Conservation (phyloP, 768 basidiomycete genomes). For the Tephrocybe sp. region DNA sequence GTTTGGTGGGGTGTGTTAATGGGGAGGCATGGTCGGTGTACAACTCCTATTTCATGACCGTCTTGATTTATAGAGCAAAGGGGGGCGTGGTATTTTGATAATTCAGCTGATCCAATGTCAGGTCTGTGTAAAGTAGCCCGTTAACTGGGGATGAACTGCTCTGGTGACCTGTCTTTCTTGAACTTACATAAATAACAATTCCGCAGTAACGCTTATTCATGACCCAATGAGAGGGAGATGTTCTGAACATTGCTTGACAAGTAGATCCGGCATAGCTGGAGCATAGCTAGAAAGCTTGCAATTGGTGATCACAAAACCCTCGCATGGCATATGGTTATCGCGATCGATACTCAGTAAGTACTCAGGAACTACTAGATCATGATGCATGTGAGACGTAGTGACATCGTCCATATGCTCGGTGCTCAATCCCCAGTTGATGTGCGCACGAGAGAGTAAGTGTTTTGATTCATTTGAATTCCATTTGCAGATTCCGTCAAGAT, state of each 20-base stretch:
- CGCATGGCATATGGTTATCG: too few relatives aligned
- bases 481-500: background rate
- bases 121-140: conserved; percentile 17
- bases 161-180: conserved; percentile 13
- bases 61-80: conserved; percentile 20
- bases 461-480: conserved; percentile 4
- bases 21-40: conserved; percentile 7
- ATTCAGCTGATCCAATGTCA: conserved; percentile 14
- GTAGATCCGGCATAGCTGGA: background rate
- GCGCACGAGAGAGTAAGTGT: background rate
- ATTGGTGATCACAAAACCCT: too few relatives aligned
- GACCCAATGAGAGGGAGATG: background rate
- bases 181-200: conserved; percentile 14
- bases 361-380: too few relatives aligned
- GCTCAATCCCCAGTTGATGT: conserved; percentile 2
- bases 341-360: too few relatives aligned
- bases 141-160: conserved; percentile 9
- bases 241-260: background rate
- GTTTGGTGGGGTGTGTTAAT: conserved; percentile 10
- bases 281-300: too few relatives aligned
- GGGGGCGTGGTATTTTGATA: conserved; percentile 14
- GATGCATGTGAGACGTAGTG: too few relatives aligned
- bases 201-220: conserved; percentile 1
- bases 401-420: too few relatives aligned
- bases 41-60: conserved; percentile 9